A percentile compares a stretch with the other conserved stretches of the same genome.
Conservation (phyloP, 331 rosid species). For the Pyracantha coccinea region DNA sequence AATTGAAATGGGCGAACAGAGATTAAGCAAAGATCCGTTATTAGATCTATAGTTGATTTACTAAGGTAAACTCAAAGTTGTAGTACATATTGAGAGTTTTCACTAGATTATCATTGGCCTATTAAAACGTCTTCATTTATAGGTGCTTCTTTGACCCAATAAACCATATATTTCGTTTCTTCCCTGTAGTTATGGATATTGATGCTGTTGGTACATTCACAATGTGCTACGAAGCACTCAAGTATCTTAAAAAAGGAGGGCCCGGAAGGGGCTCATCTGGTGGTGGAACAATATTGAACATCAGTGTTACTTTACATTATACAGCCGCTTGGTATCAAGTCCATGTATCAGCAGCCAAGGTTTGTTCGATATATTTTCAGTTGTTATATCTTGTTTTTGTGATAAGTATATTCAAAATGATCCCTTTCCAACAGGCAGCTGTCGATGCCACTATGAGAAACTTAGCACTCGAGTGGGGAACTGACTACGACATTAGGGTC, state of each 20-base stretch:
- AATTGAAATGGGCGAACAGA: neutral
- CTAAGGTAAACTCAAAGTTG: neutral
- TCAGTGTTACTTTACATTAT: slow-evolving; percentile 89
- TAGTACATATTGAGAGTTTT: neutral
- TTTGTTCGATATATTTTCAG: slow-evolving; percentile 14
- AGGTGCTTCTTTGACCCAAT: neutral
- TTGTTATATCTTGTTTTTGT: slow-evolving; percentile 7
- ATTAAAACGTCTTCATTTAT: neutral
- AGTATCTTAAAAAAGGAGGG: slow-evolving; percentile 91
- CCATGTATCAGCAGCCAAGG: slow-evolving; percentile 97
- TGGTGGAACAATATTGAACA: slow-evolving; percentile 74
- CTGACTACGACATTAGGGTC: slow-evolving; percentile 82
- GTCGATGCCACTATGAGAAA: slow-evolving; percentile 88
- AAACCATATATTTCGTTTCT: slow-evolving; percentile 10
- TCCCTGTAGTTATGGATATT: slow-evolving; percentile 75
- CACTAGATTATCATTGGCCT: neutral
- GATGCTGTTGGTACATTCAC: slow-evolving; percentile 98
- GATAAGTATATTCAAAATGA: neutral
- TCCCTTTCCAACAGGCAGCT: slow-evolving; percentile 61
- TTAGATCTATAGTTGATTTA: neutral
- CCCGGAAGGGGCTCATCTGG: slow-evolving; percentile 53
- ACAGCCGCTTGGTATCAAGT: slow-evolving; percentile 90
- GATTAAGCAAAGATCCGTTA: neutral
- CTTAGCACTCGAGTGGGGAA: slow-evolving; percentile 96
- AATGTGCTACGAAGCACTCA: slow-evolving; percentile 83